A percentile compares a stretch with the other conserved stretches of the same genome.
Evolutionary conservation across 768 basidiomycete genomes (phyloP).

Genomic region (Xanthoconium stramineum): DNA sequence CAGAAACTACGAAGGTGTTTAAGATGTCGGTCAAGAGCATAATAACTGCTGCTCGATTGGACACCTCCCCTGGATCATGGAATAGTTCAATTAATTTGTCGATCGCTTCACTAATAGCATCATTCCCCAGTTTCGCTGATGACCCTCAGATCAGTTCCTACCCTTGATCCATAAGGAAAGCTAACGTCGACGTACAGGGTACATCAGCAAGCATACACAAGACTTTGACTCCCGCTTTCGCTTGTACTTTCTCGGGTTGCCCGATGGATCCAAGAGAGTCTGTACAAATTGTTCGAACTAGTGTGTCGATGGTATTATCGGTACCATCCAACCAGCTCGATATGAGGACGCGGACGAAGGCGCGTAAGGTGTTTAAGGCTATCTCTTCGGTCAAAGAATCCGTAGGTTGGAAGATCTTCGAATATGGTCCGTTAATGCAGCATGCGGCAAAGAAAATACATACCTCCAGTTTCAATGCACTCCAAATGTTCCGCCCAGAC

Average conservation of each 20-base stretch:
- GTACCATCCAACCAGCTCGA: slow-evolving; percentile 37
- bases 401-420: slow-evolving; percentile 88
- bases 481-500: slow-evolving; percentile 82
- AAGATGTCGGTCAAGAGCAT: slow-evolving; percentile 66
- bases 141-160: slow-evolving; percentile 4
- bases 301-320: slow-evolving; percentile 42
- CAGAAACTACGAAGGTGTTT: slow-evolving; percentile 33
- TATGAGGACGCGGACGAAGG: slow-evolving; percentile 75
- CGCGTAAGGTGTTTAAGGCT: slow-evolving; percentile 68
- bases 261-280: slow-evolving; percentile 78
- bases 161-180: not conserved
- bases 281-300: slow-evolving; percentile 72
- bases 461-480: slow-evolving; percentile 86
- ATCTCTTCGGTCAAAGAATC: slow-evolving; percentile 71
- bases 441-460: not conserved
- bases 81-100: slow-evolving; percentile 79
- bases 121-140: slow-evolving; percentile 65
- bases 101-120: slow-evolving; percentile 63
- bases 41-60: slow-evolving; percentile 64
- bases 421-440: not conserved
- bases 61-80: slow-evolving; percentile 63
- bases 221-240: slow-evolving; percentile 82
- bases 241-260: slow-evolving; percentile 93
- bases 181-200: slow-evolving; percentile 55
- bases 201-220: slow-evolving; percentile 75